These are phyloP conservation scores for Auricularia cornea DNA, from an alignment of 768 basidiomycete genomes.

Conservation along the genomic window DNA sequence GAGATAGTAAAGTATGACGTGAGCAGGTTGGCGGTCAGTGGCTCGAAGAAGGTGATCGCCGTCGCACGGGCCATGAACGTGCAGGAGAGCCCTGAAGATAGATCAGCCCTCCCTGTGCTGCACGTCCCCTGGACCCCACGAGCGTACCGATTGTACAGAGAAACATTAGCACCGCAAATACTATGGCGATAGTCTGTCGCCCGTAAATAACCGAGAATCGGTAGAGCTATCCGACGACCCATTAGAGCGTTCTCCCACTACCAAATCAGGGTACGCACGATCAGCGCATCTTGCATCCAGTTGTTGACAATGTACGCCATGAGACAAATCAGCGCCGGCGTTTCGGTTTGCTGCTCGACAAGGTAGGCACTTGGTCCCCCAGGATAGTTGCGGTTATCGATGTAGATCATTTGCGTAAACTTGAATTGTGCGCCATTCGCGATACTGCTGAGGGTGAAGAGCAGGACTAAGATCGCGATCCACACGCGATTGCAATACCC, in stretches of 20 bases:
- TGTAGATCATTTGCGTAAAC: constrained; percentile 21
- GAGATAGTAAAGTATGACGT: not conserved
- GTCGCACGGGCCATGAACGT: not conserved
- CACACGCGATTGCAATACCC: not conserved
- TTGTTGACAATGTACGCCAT: constrained; percentile 29
- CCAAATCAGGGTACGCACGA: constrained; percentile 3
- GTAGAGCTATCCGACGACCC: constrained; percentile 27
- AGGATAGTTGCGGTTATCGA: constrained; percentile 22
- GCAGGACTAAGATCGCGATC: not conserved
- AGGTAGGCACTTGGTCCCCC: constrained; percentile 30
- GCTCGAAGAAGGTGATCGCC: not conserved
- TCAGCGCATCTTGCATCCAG: not conserved
- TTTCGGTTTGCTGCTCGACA: constrained; percentile 16
- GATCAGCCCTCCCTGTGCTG: no score
- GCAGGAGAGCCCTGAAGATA: not conserved
- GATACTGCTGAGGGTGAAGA: not conserved
- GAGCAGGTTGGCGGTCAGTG: not conserved
- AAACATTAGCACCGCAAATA: constrained; percentile 16
- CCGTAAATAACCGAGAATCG: constrained; percentile 29
- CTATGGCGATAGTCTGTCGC: constrained; percentile 9
- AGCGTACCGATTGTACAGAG: constrained; percentile 14
- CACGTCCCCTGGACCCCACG: no score
- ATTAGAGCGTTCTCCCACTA: no score
- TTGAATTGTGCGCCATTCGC: not conserved
- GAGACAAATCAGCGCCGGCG: constrained; percentile 26